phyloP scores from a whole-genome alignment of 83 land plant genomes.

The Picea engelmannii region DNA sequence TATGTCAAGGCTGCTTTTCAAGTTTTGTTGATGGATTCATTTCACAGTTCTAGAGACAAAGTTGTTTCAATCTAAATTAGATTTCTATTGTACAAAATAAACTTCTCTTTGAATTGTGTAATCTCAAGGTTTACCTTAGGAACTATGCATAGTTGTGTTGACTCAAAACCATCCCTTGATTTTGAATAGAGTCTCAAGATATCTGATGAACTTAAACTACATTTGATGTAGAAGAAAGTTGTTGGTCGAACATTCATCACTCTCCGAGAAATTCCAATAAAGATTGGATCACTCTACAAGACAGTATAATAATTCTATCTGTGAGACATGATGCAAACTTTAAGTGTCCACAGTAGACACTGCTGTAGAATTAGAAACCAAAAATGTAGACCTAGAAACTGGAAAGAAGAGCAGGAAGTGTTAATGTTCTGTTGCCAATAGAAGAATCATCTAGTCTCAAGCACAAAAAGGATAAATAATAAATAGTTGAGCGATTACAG shows the following conservation, averaged over 20 bases:
- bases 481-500: neutral
- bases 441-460: neutral
- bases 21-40: too few relatives aligned
- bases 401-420: neutral
- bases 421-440: neutral
- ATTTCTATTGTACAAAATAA: too few relatives aligned
- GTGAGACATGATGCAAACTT: neutral
- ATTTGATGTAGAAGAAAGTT: constrained; percentile 86
- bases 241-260: constrained; percentile 86
- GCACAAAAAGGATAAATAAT: neutral
- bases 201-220: constrained; percentile 64
- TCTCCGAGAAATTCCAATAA: constrained; percentile 88
- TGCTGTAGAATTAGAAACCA: neutral
- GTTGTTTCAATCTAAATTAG: too few relatives aligned
- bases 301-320: constrained; percentile 2
- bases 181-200: constrained; percentile 54
- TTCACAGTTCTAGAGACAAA: too few relatives aligned
- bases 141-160: too few relatives aligned
- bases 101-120: too few relatives aligned
- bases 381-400: constrained; percentile 4
- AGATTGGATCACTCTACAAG: constrained; percentile 70
- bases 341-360: neutral
- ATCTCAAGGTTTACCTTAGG: neutral
- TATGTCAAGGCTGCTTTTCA: too few relatives aligned
- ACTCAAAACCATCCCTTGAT: too few relatives aligned